Conservation (phyloP, 1,284 basidiomycete genomes). For the Meira nashicola region DNA sequence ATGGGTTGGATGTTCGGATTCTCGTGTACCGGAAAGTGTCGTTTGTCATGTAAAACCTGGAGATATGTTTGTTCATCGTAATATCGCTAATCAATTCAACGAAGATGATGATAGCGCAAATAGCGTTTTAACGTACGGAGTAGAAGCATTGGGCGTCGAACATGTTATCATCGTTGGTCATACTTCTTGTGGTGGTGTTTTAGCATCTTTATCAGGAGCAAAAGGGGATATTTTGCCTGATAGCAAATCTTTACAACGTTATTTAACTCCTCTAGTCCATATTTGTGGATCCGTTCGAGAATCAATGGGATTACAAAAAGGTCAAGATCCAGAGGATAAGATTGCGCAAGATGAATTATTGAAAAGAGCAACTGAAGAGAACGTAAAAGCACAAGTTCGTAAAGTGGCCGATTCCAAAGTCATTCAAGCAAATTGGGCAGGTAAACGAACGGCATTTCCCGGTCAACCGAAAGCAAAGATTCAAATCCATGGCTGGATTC, state of each 20-base stretch:
- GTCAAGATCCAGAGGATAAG: constrained; percentile 4
- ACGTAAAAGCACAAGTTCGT: constrained; percentile 70
- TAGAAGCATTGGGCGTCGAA: constrained; percentile 71
- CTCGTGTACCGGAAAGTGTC: constrained; percentile 57
- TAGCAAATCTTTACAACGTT: constrained; percentile 32
- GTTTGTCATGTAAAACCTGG: constrained; percentile 45
- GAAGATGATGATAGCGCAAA: constrained; percentile 70
- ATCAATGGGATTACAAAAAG: constrained; percentile 19
- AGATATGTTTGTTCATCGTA: constrained; percentile 52
- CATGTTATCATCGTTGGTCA: constrained; percentile 67
- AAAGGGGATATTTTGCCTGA: constrained; percentile 17
- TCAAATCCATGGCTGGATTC: constrained; percentile 41
- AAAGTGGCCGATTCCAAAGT: constrained; percentile 65
- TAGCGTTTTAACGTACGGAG: constrained; percentile 75
- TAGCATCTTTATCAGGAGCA: constrained; percentile 47
- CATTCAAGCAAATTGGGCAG: constrained; percentile 68
- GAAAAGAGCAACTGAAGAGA: constrained; percentile 30
- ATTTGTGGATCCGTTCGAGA: constrained; percentile 33
- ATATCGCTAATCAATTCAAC: constrained; percentile 61
- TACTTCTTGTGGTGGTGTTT: constrained; percentile 54
- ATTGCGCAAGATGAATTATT: constrained; percentile 18
- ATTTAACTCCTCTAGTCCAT: constrained; percentile 43
- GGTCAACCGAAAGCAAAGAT: constrained; percentile 23
- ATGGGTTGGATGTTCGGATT: constrained; percentile 61
- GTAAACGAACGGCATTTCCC: constrained; percentile 10